Conservation (phyloP, 768 basidiomycete species). For the Psilocybe subaeruginosa region DNA sequence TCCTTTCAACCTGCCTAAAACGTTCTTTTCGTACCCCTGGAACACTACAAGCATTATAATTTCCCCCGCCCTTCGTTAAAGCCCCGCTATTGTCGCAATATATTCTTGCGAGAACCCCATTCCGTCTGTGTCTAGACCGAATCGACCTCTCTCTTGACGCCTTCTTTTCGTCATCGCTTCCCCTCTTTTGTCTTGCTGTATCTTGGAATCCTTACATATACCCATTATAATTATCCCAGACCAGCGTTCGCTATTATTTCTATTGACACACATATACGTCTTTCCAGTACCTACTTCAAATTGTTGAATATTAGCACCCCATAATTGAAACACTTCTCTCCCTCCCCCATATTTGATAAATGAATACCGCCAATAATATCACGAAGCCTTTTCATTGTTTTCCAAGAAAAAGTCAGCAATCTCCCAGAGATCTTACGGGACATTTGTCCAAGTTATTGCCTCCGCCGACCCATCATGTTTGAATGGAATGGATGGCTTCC, state of each 20-base stretch:
- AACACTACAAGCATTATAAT: slow-evolving; percentile 28
- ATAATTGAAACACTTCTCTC: slow-evolving; percentile 16
- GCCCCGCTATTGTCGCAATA: slow-evolving; percentile 26
- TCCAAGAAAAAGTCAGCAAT: slow-evolving; percentile 11
- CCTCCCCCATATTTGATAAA: not conserved
- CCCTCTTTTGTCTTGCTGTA: slow-evolving; percentile 22
- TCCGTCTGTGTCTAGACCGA: slow-evolving; percentile 22
- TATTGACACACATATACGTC: slow-evolving; percentile 20
- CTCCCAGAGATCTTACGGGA: slow-evolving; percentile 14
- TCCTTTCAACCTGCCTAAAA: slow-evolving; percentile 33
- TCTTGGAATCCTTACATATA: slow-evolving; percentile 20
- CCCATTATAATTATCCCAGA: slow-evolving; percentile 19
- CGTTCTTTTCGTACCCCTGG: slow-evolving; percentile 23
- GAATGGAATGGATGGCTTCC: slow-evolving; percentile 4
- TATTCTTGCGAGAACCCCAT: slow-evolving; percentile 26
- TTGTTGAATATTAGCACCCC: slow-evolving; percentile 19
- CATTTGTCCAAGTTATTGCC: slow-evolving; percentile 6
- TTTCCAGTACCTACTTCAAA: slow-evolving; percentile 15
- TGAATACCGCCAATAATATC: not conserved
- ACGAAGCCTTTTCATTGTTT: slow-evolving; percentile 8
- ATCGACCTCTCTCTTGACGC: slow-evolving; percentile 14
- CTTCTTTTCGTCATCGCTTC: slow-evolving; percentile 23
- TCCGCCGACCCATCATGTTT: slow-evolving; percentile 11
- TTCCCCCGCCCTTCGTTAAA: slow-evolving; percentile 25
- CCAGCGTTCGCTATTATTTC: slow-evolving; percentile 14